phyloP scores from a whole-genome alignment of 108 stramenopile genomes.

The Cylindrotheca closterium region DNA sequence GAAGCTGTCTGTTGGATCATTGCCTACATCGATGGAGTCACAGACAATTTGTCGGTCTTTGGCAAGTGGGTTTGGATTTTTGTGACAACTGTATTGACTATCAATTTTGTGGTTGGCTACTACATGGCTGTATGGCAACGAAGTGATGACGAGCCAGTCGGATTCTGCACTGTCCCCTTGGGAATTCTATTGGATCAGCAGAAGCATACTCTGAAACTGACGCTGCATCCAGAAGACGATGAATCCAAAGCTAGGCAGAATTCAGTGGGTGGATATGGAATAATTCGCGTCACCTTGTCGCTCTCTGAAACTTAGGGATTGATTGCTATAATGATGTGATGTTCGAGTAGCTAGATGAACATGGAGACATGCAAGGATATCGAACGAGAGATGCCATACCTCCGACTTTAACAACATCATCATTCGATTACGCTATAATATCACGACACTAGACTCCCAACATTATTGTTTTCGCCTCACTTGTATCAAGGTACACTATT shows the following conservation, averaged over 20 bases:
- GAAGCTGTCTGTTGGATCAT: neutral
- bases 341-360: neutral
- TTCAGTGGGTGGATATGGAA: neutral
- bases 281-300: conserved; percentile 7
- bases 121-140: conserved; percentile 10
- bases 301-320: conserved; percentile 7
- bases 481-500: no score
- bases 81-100: neutral
- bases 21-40: conserved; percentile 2
- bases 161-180: neutral
- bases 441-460: no score
- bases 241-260: neutral
- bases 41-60: neutral
- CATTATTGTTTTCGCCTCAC: no score
- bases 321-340: neutral
- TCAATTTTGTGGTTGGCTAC: neutral
- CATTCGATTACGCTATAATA: no score
- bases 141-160: conserved; percentile 9
- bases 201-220: conserved; percentile 8
- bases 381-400: no score
- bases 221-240: neutral
- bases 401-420: no score
- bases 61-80: neutral
- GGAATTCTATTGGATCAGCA: neutral
- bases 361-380: no score